Evolutionary conservation across 2,329 filamentous ascomycete genomes (phyloP), one percentile per base, ranked within the genome.

Genomic region (Trichoderma sp.): DNA sequence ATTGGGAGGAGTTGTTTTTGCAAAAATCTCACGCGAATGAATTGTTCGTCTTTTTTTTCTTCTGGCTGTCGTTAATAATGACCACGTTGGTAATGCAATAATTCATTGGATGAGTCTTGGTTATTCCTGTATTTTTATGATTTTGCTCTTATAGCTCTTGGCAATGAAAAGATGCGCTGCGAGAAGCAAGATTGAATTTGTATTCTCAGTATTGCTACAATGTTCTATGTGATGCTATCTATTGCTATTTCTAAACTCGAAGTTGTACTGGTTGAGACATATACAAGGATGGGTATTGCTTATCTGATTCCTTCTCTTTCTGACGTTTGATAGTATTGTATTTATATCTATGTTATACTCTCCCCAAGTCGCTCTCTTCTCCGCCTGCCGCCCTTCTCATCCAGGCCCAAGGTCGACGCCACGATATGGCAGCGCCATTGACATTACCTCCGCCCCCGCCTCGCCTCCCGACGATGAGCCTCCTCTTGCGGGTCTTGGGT

Each of bases 41-140:
- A 67, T 15, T 43, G 76, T 78, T 75, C 76, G 77, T 78, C 21
- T 58, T 30, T 57, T 57, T 9, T 26, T 12, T 39, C 56, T 58
- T 67, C 26, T 51, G 47, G 36, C 47, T 51, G 64, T 68, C 60
- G 43, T 64, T 72, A n/a, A 24, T 32, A 47, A 64, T 67, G 62
- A 69, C 64, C 71, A 71, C 36, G 43, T 62, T 73, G 72, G 65
- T 63, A 70, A 66, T 69, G 51, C 34, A 62, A 63, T 47, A n/a
- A 32, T 66, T 39, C 28, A 36, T 32, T 71, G 61, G 53, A 34
- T 51, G 51, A 62, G 61, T 60, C n/a, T 65, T 47, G 69, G n/a
- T 26, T 60, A 36, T 14, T 26, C 11, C 36, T 32, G 39, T 65
- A 56, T 60, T 32, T 47, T 65, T 39, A n/a, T 32, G 24, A 60